Evolutionary conservation across 164 flowering plant species (phyloP).

Genomic region (Berberis thunbergii): DNA sequence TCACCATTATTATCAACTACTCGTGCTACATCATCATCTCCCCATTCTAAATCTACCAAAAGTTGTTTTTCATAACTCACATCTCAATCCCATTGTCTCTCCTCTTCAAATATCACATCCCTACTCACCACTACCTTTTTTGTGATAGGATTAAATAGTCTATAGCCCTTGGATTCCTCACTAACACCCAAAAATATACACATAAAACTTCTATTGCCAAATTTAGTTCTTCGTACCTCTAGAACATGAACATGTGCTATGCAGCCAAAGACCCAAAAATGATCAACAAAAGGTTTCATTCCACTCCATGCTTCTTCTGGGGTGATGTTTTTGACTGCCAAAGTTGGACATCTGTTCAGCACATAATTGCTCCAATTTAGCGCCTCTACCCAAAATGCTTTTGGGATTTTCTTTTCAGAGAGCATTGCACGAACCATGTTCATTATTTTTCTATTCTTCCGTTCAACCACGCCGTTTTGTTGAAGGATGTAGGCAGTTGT

Average conservation of each 20-base stretch:
- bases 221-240: background rate
- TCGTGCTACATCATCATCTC: background rate
- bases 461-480: too few species aligned
- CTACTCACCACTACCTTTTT: background rate
- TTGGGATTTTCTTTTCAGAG: too few species aligned
- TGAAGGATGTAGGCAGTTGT: too few species aligned
- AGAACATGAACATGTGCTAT: background rate
- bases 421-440: too few species aligned
- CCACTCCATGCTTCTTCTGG: too few species aligned
- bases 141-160: background rate
- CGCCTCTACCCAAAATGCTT: too few species aligned
- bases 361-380: too few species aligned
- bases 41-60: conserved; percentile 1
- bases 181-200: background rate
- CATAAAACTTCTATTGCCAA: background rate
- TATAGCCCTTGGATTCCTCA: background rate
- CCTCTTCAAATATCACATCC: conserved; percentile 2
- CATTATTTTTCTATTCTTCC: too few species aligned
- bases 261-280: background rate
- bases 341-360: too few species aligned
- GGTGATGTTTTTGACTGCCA: too few species aligned
- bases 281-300: background rate
- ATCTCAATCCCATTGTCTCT: background rate
- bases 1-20: background rate
- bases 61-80: background rate